phyloP scores from a whole-genome alignment of 1,284 basidiomycete species.

The Pholiota adiposa region DNA sequence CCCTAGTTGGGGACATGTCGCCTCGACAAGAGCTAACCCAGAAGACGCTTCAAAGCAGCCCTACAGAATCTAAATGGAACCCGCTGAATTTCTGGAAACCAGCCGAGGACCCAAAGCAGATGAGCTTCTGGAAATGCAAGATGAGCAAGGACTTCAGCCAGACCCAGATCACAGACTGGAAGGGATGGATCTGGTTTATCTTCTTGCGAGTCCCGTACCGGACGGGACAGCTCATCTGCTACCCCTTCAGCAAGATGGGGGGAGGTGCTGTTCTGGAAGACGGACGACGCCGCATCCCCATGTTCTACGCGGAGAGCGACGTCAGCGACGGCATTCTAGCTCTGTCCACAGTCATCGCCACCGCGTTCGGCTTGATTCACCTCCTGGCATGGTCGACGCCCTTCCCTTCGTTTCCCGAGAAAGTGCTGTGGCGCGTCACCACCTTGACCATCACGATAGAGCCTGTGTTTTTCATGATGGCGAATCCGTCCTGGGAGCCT shows the following conservation, averaged over 20 bases:
- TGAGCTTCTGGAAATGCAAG: background rate
- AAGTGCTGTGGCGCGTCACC: conserved; percentile 18
- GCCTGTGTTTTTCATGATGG: background rate
- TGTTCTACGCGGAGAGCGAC: background rate
- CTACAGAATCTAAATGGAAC: background rate
- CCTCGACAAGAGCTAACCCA: background rate
- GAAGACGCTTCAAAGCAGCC: background rate
- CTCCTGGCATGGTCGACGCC: conserved; percentile 19
- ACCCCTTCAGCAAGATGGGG: background rate
- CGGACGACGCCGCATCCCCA: background rate
- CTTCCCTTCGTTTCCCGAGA: conserved; percentile 18
- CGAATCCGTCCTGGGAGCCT: background rate
- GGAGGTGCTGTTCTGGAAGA: background rate
- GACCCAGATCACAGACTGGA: background rate
- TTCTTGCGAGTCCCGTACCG: background rate
- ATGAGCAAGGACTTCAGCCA: background rate
- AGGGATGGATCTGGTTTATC: background rate
- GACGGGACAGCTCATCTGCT: background rate
- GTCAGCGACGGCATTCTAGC: background rate
- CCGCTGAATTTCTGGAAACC: background rate
- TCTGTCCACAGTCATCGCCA: background rate
- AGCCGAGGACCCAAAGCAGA: background rate
- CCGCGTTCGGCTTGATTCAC: conserved; percentile 18
- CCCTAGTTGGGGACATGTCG: background rate
- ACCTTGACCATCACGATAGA: conserved; percentile 7